Evolutionary conservation across 2,329 filamentous ascomycete species (phyloP), one percentile per base, ranked within the genome.

Genomic region (Thielaviopsis punctulata): DNA sequence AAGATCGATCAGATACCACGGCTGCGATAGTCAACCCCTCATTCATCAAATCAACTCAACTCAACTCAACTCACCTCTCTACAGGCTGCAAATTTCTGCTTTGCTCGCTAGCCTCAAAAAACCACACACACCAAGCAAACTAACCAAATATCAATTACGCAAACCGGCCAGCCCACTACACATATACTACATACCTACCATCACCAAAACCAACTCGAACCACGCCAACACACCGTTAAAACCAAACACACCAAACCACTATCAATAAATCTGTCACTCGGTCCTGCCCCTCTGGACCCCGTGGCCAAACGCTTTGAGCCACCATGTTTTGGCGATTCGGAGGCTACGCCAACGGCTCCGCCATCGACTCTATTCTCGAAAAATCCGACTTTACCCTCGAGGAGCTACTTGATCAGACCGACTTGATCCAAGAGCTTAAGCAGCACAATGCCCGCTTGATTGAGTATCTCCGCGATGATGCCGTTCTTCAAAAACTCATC

Each of bases 291-390:
- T 60, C 60, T 62, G 60, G 64, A 60, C 63, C n/a, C 61, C 58
- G 62, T 62, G 60, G 61, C 60, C 56, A 27, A 22, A 21, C 33
- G 39, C 30, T 22, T 18, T 22, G n/a, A 43, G 25, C 21, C 81
- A 90, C 68, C 73, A 98, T 98, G 92, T 98, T 98, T 71, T 98
- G 92, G 92, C 84, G 90, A 71, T 98, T 96, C 76, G 90, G 92
- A 76, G 88, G 88, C 64, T 96, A 96, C 76, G 86, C 89, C 75
- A 94, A 87, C 76, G 84, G 95, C 69, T 95, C 90, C 62, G 84
- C 89, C 64, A 87, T 98, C 68, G 92, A 96, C 69, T 88, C 83
- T 60, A 86, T 98, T 63, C 87, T 98, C 66, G 92, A 98, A 66
- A 95, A 95, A 69, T 81, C 93, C 60, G 86, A 95, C 69, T 89